Conservation (phyloP, 2,329 filamentous ascomycete species). For the Hypoxylon sp. region DNA sequence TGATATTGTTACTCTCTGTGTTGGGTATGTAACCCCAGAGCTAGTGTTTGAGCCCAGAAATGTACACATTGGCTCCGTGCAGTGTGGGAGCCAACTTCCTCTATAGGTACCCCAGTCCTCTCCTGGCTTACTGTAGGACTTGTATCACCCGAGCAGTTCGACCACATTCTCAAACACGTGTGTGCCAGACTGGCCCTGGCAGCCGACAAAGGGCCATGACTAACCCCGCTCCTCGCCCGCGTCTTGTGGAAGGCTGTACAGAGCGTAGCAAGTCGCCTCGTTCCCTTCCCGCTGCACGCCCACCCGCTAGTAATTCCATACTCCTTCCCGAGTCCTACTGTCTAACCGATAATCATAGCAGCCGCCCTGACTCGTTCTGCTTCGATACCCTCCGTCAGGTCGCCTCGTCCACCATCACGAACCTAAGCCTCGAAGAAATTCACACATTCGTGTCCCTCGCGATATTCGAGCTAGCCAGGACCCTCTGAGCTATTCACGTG, state of each 20-base stretch:
- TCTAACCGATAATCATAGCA: background rate
- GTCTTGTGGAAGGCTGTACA: background rate
- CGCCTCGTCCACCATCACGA: background rate
- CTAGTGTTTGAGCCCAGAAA: conserved; percentile 50
- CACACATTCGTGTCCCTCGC: conserved; percentile 10
- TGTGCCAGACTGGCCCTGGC: conserved; percentile 11
- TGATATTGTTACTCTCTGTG: conserved; percentile 57
- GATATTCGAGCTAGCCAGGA: conserved; percentile 11
- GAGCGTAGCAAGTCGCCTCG: conserved; percentile 6
- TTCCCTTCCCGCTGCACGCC: conserved; percentile 6
- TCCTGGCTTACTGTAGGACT: conserved; percentile 6
- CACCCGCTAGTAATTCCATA: conserved; percentile 5
- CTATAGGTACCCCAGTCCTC: conserved; percentile 1
- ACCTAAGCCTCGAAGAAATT: conserved; percentile 10
- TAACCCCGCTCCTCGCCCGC: conserved; percentile 5
- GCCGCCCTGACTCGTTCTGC: conserved; percentile 1
- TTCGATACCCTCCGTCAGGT: background rate
- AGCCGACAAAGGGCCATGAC: conserved; percentile 16
- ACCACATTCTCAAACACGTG: conserved; percentile 16
- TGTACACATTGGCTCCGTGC: conserved; percentile 53
- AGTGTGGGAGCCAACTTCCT: conserved; percentile 46
- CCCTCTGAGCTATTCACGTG: conserved; percentile 5
- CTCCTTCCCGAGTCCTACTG: background rate
- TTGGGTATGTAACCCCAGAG: conserved; percentile 58
- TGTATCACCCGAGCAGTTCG: conserved; percentile 14